Evolutionary conservation across 73 alveolate genomes (phyloP), one percentile per base, ranked within the genome.

Genomic region (Paramecium caudatum): DNA sequence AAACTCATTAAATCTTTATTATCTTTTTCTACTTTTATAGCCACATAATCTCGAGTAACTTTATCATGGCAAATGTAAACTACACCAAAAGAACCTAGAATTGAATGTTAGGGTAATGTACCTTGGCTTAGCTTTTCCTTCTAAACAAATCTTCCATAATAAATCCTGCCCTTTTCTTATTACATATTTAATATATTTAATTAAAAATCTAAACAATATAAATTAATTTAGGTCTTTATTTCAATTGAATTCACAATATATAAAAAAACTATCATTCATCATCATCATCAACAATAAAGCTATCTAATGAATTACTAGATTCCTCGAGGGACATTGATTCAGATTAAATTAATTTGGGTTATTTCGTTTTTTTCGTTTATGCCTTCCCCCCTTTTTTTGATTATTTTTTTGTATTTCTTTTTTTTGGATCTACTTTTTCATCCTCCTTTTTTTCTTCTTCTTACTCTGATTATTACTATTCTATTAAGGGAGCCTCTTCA

Each of bases 31-130:
- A 94, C 91, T 90, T 94, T 94, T 87, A 94, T 84, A 12, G 97
- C 97, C 0, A 94, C 96, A 81, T 82, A 82, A 63, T 87, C 95
- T 12, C 91, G 91, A 17, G 97, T 92, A 16, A 92, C 92, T 92
- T 91, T 94, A 74, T 94, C 96, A 70, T 68, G 90, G 25, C 97
- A 98, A 70, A 96, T 78, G 74, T 90, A 97, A 55, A 97, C 96
- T 10, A 94, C 97, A 27, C 99, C 99, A 82, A 97, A 97, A 3
- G 99, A 95, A 23, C 99, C 99, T 88, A 96, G 82, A 10, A 96
- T n/a, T n/a, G n/a, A n/a, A n/a, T n/a, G n/a, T n/a, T n/a, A n/a
- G n/a, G n/a, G n/a, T n/a, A n/a, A n/a, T n/a, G 17, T 41, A 74
- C 88, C 88, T 37, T 36, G 30, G 4, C 69, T 37, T 5, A 74